Evolutionary conservation across 2,329 filamentous ascomycete genomes (phyloP).

Genomic region (Microsporum ferrugineum): DNA sequence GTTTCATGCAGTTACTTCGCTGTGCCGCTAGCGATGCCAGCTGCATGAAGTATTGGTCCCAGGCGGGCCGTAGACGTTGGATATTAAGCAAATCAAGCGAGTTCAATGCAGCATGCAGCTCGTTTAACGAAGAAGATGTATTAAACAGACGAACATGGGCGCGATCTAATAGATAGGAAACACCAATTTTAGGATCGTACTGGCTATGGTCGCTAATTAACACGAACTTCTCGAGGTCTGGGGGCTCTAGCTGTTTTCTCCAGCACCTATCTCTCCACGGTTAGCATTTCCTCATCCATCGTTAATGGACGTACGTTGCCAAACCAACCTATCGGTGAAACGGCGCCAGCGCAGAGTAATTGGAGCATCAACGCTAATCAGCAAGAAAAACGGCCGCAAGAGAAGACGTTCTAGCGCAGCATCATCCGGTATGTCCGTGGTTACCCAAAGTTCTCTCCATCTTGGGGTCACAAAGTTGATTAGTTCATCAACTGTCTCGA

Average conservation of each 20-base stretch:
- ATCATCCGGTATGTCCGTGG: constrained; percentile 68
- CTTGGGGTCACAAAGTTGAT: constrained; percentile 74
- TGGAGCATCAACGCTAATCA: constrained; percentile 84
- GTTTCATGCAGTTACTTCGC: constrained; percentile 95
- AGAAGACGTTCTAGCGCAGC: constrained; percentile 61
- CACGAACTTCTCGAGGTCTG: constrained; percentile 49
- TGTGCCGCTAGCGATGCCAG: constrained; percentile 84
- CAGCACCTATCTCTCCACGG: constrained; percentile 34
- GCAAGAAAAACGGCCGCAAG: constrained; percentile 79
- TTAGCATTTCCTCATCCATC: background rate
- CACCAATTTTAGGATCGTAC: constrained; percentile 53
- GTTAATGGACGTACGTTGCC: background rate
- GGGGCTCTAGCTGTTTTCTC: constrained; percentile 38
- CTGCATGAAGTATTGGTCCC: constrained; percentile 98
- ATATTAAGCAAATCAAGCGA: constrained; percentile 66
- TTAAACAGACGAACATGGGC: constrained; percentile 82
- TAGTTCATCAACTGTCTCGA: constrained; percentile 54
- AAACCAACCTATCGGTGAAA: constrained; percentile 47
- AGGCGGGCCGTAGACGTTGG: constrained; percentile 71
- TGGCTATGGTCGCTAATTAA: constrained; percentile 61
- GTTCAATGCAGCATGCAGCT: constrained; percentile 61
- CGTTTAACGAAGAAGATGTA: constrained; percentile 57
- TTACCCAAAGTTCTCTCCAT: constrained; percentile 79
- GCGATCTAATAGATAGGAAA: constrained; percentile 65
- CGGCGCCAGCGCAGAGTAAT: constrained; percentile 73